Evolutionary conservation across 2,329 filamentous ascomycete species (phyloP).

Genomic region (Aureobasidium musti): DNA sequence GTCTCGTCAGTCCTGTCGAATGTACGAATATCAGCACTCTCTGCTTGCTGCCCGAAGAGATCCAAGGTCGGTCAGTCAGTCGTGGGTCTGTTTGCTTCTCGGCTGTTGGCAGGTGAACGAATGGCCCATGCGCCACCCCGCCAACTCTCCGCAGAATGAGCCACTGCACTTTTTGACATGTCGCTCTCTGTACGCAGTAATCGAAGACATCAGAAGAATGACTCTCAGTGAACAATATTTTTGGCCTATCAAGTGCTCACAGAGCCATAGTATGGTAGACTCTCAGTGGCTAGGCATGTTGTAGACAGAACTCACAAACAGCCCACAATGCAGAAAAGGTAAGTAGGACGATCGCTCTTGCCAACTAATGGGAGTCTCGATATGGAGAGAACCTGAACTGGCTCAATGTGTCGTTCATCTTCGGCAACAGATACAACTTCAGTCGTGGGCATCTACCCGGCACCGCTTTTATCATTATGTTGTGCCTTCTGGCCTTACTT

Average conservation of each 20-base stretch:
- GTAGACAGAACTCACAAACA: background rate
- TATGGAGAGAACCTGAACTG: background rate
- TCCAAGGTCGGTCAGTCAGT: background rate
- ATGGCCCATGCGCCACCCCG: background rate
- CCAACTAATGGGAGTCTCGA: background rate
- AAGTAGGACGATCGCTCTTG: background rate
- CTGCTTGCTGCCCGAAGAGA: background rate
- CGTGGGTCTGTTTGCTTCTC: constrained; percentile 13
- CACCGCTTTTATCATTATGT: constrained; percentile 12
- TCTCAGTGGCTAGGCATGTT: background rate
- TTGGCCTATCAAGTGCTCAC: background rate
- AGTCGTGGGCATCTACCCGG: background rate
- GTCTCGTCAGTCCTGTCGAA: background rate
- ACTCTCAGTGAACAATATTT: background rate
- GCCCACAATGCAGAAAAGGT: background rate
- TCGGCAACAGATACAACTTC: background rate
- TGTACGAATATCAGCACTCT: background rate
- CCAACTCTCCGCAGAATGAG: background rate
- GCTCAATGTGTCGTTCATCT: background rate
- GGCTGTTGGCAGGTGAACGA: constrained; percentile 27
- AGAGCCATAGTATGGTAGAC: too few species aligned
- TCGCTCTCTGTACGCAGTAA: background rate
- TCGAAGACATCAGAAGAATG: background rate
- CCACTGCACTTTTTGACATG: background rate
- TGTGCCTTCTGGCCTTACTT: constrained; percentile 12